Base-by-base conservation (phyloP, 345 rosid species). In the Pseudoturritis turrita region DNA sequence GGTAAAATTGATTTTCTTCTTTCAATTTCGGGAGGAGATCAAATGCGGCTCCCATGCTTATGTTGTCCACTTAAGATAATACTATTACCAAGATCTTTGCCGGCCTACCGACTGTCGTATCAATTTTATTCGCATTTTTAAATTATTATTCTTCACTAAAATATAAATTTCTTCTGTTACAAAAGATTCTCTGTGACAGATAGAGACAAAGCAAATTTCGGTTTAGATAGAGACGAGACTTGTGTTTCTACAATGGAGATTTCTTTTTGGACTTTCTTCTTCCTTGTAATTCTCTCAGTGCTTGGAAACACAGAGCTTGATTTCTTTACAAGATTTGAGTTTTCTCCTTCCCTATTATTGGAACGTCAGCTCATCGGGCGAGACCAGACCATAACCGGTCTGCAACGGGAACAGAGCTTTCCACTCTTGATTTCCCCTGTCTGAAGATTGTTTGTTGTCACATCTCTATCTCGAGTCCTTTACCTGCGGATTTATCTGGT, bases 401-500 rank as follows among this genome's bases (percentile, higher is more conserved):
- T 25, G 26, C 26, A 25, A 25, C 26, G 26, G 26, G 4, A 25
- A 25, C 26, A 25, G n/a, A 46, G 11, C 8, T 1, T 85, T 85
- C 47, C 47, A 91, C 94, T 45, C 28, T 5, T n/a, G 37, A 71
- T 39, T 49, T 90, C 75, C 26, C 3, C 22, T 17, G 18, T 17
- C 23, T 3, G 5, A 3, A 46, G 53, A 21, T 14, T n/a, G n/a
- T n/a, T n/a, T 23, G 7, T 13, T 14, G 18, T 85, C 85, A 18
- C 84, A 66, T 62, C 83, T 88, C 55, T 86, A 86, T 78, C 80
- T 83, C 28, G 94, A 90, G 86, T 56, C 64, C 86, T 5, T 65
- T 84, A 68, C 85, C 7, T 6, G 33, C 33, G 33, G 33, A 29
- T 33, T 80, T 87, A 83, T 78, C 80, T 90, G 2, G 80, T 74